These are phyloP conservation scores for Mortierella claussenii DNA, from an alignment of 192 early-diverging fungal genomes.

Conservation along the genomic window DNA sequence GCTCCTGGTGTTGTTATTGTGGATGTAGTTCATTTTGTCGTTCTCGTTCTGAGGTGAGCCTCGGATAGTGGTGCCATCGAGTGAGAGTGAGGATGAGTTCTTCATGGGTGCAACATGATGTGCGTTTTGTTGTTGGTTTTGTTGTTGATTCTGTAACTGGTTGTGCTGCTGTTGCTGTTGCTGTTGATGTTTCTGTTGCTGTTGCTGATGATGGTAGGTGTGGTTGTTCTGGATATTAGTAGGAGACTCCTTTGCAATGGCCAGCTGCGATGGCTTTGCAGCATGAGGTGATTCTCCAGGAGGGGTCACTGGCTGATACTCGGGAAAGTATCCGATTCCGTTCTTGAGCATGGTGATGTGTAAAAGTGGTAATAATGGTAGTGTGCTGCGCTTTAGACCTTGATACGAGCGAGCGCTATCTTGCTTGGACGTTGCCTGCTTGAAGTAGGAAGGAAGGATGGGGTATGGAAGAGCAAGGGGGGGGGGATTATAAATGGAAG, in stretches of 20 bases:
- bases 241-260: constrained; percentile 7
- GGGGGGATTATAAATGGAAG: background rate
- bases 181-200: background rate
- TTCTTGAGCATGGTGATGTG: constrained; percentile 33
- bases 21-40: constrained; percentile 6
- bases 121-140: background rate
- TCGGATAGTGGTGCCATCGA: constrained; percentile 7
- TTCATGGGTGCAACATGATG: background rate
- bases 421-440: no score
- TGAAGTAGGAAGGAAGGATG: background rate
- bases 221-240: constrained; percentile 3
- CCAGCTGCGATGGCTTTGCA: constrained; percentile 2
- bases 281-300: constrained; percentile 19
- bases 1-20: background rate
- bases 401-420: no score
- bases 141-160: background rate
- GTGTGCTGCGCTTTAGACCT: no score
- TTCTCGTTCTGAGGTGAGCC: constrained; percentile 20
- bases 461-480: background rate
- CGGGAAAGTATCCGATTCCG: constrained; percentile 14
- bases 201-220: background rate
- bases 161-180: background rate
- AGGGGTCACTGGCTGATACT: constrained; percentile 26
- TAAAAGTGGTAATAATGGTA: no score
- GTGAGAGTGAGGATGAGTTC: constrained; percentile 5